Conservation (phyloP, 768 basidiomycete genomes). For the Pleurotus sapidus region DNA sequence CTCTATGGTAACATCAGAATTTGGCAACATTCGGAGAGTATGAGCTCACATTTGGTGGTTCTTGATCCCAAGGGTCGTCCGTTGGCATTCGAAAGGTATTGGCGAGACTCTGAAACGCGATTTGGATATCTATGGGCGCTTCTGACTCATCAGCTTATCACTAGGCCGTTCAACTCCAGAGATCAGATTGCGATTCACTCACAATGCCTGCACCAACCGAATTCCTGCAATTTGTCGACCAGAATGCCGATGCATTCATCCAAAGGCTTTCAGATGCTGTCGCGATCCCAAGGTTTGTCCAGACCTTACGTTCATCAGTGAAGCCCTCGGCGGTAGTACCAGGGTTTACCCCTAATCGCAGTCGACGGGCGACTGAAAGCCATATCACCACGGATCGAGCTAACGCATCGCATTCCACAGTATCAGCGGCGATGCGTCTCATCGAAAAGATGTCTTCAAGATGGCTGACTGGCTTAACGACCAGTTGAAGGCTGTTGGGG, state of each 20-base stretch:
- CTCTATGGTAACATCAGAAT: no score
- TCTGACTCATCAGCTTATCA: no score
- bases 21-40: no score
- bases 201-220: constrained; percentile 48
- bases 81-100: constrained; percentile 1
- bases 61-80: constrained; percentile 1
- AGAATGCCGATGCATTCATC: constrained; percentile 72
- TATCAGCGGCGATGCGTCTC: constrained; percentile 67
- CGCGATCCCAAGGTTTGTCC: constrained; percentile 68
- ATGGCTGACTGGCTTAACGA: constrained; percentile 85
- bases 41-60: background rate
- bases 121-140: no score
- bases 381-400: background rate
- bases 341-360: background rate
- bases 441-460: constrained; percentile 71
- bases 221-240: constrained; percentile 57
- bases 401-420: constrained; percentile 27
- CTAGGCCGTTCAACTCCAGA: no score
- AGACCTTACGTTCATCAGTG: background rate
- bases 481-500: constrained; percentile 76
- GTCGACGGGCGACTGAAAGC: no score
- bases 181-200: no score
- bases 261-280: constrained; percentile 78
- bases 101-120: no score
- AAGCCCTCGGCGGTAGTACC: no score